Evolutionary conservation across 495 filamentous ascomycete genomes (phyloP), one percentile per base, ranked within the genome.

Genomic region (Trichoderma virens): DNA sequence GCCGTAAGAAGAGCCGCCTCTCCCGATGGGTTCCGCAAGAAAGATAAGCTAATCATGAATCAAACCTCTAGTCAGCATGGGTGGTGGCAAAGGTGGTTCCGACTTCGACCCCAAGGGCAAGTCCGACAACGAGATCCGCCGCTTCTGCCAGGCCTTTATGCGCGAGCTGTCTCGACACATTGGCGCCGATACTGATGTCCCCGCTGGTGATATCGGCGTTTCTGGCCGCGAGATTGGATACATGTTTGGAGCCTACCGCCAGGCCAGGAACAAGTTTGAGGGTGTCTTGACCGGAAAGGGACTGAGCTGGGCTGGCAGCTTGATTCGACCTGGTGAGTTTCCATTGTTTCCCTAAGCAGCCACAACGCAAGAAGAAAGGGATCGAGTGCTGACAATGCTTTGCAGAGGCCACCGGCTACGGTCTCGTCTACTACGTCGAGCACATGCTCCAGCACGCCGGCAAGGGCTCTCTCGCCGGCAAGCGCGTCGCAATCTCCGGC

Each of bases 31-130:
- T 23, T 47, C 32, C 32, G 5, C 41, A 45, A 45, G 41, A 45
- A n/a, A n/a, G 18, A 45, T 7, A 23, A 47, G 43, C 16, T 47
- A 31, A 25, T 32, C n/a, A 30, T 23, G 34, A 2, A n/a, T 41
- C 13, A 13, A 5, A 25, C 51, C 18, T 63, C 23, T 63, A 92
- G 90, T 98, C 74, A 94, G 86, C 83, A 98, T 98, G 86, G 94
- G 94, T 67, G 94, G 94, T 81, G 94, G 90, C 71, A 98, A 98
- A 83, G 94, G 94, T 80, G 94, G 94, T 69, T 89, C 94, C 75
- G 94, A 98, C 83, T 98, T 98, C 77, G 92, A 98, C 82, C 94
- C 94, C 75, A 98, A 98, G 85, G 93, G 92, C 82, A 98, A 97
- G 85, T 88, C 87, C 63, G 93, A 98, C 77, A 89, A 85, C 73